Conservation (phyloP, 2,329 filamentous ascomycete genomes). For the Alternaria arborescens region DNA sequence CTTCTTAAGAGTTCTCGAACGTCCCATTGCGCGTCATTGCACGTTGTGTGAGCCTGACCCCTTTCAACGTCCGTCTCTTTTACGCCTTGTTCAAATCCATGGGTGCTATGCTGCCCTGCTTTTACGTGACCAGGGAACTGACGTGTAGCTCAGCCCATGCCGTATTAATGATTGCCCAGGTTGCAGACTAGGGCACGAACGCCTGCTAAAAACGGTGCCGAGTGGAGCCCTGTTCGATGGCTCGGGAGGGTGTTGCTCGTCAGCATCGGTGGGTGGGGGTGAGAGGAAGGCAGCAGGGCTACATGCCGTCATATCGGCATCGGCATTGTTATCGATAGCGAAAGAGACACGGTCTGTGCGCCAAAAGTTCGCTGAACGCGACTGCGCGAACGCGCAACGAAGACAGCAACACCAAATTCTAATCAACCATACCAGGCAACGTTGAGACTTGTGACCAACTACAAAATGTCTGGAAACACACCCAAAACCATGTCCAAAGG, state of each 20-base stretch:
- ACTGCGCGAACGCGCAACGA: conserved; percentile 11
- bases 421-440: not conserved
- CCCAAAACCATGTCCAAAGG: conserved; percentile 81
- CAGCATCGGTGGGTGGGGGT: not conserved
- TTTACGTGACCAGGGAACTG: not conserved
- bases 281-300: not conserved
- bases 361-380: conserved; percentile 15
- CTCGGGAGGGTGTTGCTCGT: not conserved
- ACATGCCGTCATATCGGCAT: conserved; percentile 3
- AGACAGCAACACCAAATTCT: not conserved
- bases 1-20: conserved; percentile 2
- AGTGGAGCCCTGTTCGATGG: not conserved
- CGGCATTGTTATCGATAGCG: conserved; percentile 5
- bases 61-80: not conserved
- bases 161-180: not conserved
- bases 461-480: conserved; percentile 41
- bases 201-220: not conserved
- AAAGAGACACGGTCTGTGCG: not conserved
- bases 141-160: not conserved
- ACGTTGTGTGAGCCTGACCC: not conserved
- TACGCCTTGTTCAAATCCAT: not conserved
- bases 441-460: not conserved
- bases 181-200: not conserved
- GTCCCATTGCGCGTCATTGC: not conserved
- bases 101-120: not conserved